Evolutionary conservation across 1,139 yeast species (phyloP).

Genomic region (Pichia sp.): DNA sequence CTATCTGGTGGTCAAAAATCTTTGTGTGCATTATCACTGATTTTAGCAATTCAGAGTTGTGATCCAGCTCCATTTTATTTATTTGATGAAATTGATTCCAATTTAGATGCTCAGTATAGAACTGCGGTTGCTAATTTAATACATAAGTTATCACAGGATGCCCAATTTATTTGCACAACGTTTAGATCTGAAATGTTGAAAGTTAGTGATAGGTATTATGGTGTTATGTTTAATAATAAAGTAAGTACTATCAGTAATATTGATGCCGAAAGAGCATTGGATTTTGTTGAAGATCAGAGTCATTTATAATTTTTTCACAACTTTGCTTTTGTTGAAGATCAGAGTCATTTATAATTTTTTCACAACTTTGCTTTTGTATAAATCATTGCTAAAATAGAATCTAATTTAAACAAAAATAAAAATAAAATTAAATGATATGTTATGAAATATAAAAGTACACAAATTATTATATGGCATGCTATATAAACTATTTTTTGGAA

Average conservation of each 20-base stretch:
- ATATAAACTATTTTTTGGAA: conserved; percentile 30
- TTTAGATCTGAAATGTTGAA: conserved; percentile 90
- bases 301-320: conserved; percentile 8
- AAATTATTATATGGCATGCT: background rate
- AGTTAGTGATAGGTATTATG: conserved; percentile 82
- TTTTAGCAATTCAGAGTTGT: conserved; percentile 86
- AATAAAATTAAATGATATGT: background rate
- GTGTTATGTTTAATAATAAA: conserved; percentile 79
- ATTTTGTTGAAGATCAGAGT: conserved; percentile 67
- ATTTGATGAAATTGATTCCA: conserved; percentile 95
- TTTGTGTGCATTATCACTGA: conserved; percentile 86
- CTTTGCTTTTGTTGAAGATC: conserved; percentile 71
- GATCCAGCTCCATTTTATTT: conserved; percentile 97
- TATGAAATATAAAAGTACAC: conserved; percentile 1
- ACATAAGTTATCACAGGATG: conserved; percentile 52
- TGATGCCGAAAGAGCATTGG: conserved; percentile 63
- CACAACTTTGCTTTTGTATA: conserved; percentile 49
- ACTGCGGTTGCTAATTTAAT: conserved; percentile 81
- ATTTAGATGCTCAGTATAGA: conserved; percentile 87
- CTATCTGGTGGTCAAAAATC: conserved; percentile 96
- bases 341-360: conserved; percentile 24
- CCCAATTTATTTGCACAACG: conserved; percentile 94
- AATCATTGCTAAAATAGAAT: too few relatives aligned
- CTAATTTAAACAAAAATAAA: too few relatives aligned
- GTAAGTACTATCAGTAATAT: conserved; percentile 76